These are phyloP conservation scores for Hyaloraphidium curvatum DNA, from an alignment of 192 early-diverging fungal species.

Conservation along the genomic window DNA sequence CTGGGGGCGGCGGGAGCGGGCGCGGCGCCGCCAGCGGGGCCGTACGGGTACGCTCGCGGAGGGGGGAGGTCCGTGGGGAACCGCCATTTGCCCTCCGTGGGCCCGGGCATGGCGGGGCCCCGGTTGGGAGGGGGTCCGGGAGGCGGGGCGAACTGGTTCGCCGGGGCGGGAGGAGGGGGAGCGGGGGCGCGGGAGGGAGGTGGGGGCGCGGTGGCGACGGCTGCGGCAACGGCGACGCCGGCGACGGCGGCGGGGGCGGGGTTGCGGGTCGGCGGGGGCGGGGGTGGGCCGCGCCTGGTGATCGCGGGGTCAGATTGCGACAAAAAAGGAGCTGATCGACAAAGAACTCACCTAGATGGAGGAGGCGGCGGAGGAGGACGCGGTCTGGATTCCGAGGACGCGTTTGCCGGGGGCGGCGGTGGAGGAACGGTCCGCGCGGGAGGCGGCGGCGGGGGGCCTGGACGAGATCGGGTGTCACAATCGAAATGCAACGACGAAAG, in stretches of 20 bases:
- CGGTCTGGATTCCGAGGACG: no score
- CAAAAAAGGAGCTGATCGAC: no score
- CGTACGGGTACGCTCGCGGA: constrained; percentile 17
- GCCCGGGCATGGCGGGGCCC: not conserved
- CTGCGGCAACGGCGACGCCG: constrained; percentile 5
- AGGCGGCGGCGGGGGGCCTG: constrained; percentile 3
- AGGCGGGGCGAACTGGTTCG: not conserved
- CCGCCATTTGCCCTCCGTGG: constrained; percentile 18
- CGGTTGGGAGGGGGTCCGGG: not conserved
- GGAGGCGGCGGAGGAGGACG: not conserved
- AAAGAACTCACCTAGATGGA: no score
- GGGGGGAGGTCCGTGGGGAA: constrained; percentile 26
- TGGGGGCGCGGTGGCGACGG: not conserved
- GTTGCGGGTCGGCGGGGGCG: constrained; percentile 6
- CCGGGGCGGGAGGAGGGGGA: constrained; percentile 7
- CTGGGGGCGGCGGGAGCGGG: not conserved
- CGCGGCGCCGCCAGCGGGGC: constrained; percentile 4
- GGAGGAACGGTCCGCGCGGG: constrained; percentile 9
- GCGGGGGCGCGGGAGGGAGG: constrained; percentile 6
- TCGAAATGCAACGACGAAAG: no score
- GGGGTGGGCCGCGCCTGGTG: constrained; percentile 2
- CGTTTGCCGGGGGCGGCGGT: not conserved
- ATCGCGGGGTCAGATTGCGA: no score
- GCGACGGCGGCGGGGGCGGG: not conserved
- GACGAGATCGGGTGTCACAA: not conserved